Conservation (phyloP, 108 stramenopile genomes). For the Skeletonema costatum region DNA sequence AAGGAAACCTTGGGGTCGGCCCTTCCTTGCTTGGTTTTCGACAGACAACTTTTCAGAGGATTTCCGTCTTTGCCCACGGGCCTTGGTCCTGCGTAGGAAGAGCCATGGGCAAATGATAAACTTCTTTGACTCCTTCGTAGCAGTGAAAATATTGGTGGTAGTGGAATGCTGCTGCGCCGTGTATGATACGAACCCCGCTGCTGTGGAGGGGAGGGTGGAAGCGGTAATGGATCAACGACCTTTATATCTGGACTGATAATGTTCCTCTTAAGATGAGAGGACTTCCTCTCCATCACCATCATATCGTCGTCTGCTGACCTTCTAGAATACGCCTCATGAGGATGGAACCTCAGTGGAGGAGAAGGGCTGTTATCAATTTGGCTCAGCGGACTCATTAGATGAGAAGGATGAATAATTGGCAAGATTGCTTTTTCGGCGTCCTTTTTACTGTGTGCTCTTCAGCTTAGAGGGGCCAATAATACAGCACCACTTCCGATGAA, state of each 20-base stretch:
- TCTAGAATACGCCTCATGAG: neutral
- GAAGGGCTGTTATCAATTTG: neutral
- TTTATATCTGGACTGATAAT: neutral
- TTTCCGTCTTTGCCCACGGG: constrained; percentile 15
- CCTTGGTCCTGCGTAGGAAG: constrained; percentile 24
- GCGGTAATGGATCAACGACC: neutral
- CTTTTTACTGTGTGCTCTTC: too few relatives aligned
- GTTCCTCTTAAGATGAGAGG: neutral
- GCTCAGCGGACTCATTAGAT: neutral
- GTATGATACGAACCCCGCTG: neutral
- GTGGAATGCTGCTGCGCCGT: neutral
- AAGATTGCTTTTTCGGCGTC: too few relatives aligned
- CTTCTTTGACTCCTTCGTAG: neutral
- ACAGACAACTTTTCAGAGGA: constrained; percentile 33
- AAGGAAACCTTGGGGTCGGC: constrained; percentile 24
- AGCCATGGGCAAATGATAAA: neutral
- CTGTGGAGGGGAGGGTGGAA: neutral
- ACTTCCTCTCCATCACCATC: neutral
- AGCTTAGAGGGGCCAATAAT: neutral
- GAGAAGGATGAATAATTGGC: too few relatives aligned
- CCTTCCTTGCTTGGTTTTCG: neutral
- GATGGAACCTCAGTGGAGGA: neutral
- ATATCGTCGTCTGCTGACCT: neutral
- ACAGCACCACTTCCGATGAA: too few relatives aligned
- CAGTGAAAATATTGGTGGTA: neutral